Conservation (phyloP, 306 rosid species). For the Cucurbita ficifolia region DNA sequence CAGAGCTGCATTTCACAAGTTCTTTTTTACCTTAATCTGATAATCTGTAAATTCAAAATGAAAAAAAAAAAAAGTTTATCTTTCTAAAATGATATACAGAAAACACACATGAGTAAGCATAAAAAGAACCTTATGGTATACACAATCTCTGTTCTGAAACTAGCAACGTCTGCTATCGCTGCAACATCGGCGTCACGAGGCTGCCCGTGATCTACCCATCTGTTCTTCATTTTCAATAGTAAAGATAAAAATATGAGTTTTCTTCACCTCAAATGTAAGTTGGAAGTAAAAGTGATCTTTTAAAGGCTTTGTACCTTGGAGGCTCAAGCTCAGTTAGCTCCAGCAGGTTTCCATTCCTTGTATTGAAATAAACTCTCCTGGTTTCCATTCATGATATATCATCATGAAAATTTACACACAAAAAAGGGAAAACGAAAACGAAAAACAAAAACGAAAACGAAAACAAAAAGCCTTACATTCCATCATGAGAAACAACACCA, state of each 20-base stretch:
- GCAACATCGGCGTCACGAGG: constrained; percentile 92
- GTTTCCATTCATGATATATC: not conserved
- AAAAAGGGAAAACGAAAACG: not conserved
- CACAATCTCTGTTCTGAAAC: constrained; percentile 45
- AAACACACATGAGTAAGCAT: not conserved
- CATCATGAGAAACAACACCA: constrained; percentile 52
- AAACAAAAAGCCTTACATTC: constrained; percentile 39
- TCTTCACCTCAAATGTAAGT: constrained; percentile 18
- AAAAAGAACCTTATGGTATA: constrained; percentile 64
- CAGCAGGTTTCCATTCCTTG: constrained; percentile 46
- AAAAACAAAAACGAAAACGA: not conserved
- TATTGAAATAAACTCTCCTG: constrained; percentile 73
- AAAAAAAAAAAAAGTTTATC: not conserved
- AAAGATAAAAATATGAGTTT: constrained; percentile 26
- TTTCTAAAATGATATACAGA: not conserved
- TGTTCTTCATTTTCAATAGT: constrained; percentile 43
- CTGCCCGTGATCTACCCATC: constrained; percentile 76
- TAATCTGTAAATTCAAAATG: constrained; percentile 11
- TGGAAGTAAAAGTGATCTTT: not conserved
- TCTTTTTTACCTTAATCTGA: constrained; percentile 6
- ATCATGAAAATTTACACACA: not conserved
- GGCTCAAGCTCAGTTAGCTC: constrained; percentile 53
- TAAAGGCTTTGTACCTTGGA: constrained; percentile 37
- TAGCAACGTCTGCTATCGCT: constrained; percentile 62
- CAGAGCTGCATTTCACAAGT: constrained; percentile 42